These are phyloP conservation scores for Talaromyces sp. DNA, from an alignment of 2,329 filamentous ascomycete species.

Conservation along the genomic window DNA sequence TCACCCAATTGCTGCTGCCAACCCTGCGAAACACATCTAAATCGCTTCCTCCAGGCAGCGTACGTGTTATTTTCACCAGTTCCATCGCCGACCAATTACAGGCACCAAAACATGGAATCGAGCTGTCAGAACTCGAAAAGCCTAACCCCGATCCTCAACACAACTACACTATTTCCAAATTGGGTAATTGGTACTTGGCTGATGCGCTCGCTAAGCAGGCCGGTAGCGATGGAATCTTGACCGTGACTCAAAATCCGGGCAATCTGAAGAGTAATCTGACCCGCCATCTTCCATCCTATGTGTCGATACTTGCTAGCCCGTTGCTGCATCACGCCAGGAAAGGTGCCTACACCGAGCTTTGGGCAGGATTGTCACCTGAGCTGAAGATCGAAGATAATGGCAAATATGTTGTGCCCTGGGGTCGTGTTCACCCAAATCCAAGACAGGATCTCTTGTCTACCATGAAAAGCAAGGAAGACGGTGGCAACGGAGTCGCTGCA, in stretches of 20 bases:
- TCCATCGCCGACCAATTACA: conserved; percentile 21
- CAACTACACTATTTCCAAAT: conserved; percentile 24
- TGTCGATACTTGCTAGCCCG: conserved; percentile 14
- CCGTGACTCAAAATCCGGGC: conserved; percentile 26
- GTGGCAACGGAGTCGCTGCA: conserved; percentile 21
- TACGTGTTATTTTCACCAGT: conserved; percentile 33
- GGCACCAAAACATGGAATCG: conserved; percentile 23
- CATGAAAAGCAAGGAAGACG: conserved; percentile 21
- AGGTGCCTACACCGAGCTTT: conserved; percentile 26
- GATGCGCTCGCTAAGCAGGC: conserved; percentile 19
- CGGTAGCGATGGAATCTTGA: conserved; percentile 19
- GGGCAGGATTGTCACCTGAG: conserved; percentile 21
- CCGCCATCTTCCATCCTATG: conserved; percentile 11
- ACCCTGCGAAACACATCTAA: conserved; percentile 28
- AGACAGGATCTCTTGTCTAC: conserved; percentile 22
- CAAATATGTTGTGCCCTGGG: conserved; percentile 24
- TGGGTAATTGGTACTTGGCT: conserved; percentile 25
- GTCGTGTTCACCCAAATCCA: conserved; percentile 21
- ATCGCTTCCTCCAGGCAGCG: conserved; percentile 20
- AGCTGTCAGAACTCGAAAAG: conserved; percentile 16
- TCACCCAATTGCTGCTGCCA: conserved; percentile 36
- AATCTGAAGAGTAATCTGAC: conserved; percentile 21
- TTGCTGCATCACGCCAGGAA: conserved; percentile 19
- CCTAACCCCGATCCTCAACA: conserved; percentile 16
- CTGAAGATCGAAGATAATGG: conserved; percentile 21